These are phyloP conservation scores for Ceratocystis eucalypticola DNA, from an alignment of 2,329 filamentous ascomycete genomes.

Conservation along the genomic window DNA sequence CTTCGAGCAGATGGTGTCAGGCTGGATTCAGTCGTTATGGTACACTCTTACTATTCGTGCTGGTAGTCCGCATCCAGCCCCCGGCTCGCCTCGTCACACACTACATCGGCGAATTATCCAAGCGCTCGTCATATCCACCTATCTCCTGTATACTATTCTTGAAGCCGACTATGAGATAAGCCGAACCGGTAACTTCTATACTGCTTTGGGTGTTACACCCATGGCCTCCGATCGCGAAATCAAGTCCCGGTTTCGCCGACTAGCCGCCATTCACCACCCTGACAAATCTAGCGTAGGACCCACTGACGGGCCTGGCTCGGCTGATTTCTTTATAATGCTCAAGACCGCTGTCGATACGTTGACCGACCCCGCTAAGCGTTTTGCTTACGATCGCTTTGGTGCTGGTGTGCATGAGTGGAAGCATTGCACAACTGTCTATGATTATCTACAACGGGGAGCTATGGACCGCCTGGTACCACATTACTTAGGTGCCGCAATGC, in stretches of 20 bases:
- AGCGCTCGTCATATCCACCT: constrained; percentile 65
- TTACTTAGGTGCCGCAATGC: constrained; percentile 43
- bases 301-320: constrained; percentile 25
- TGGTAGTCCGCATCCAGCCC: constrained; percentile 64
- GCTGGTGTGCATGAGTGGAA: constrained; percentile 55
- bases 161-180: constrained; percentile 76
- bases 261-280: constrained; percentile 62
- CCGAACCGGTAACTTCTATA: constrained; percentile 62
- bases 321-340: constrained; percentile 59
- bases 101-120: constrained; percentile 71
- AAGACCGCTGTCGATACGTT: constrained; percentile 75
- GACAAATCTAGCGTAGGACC: constrained; percentile 49
- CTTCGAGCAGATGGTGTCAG: constrained; percentile 53
- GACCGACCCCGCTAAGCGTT: constrained; percentile 59
- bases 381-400: constrained; percentile 83
- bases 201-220: constrained; percentile 56
- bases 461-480: constrained; percentile 46
- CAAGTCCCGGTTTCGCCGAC: constrained; percentile 70
- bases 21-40: constrained; percentile 65
- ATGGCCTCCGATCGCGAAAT: constrained; percentile 60
- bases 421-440: constrained; percentile 52
- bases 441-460: constrained; percentile 55
- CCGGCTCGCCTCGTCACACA: constrained; percentile 53
- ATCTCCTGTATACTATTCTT: constrained; percentile 84
- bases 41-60: constrained; percentile 83